These are phyloP conservation scores for Boletus subparvulus DNA, from an alignment of 768 basidiomycete genomes.

Conservation along the genomic window DNA sequence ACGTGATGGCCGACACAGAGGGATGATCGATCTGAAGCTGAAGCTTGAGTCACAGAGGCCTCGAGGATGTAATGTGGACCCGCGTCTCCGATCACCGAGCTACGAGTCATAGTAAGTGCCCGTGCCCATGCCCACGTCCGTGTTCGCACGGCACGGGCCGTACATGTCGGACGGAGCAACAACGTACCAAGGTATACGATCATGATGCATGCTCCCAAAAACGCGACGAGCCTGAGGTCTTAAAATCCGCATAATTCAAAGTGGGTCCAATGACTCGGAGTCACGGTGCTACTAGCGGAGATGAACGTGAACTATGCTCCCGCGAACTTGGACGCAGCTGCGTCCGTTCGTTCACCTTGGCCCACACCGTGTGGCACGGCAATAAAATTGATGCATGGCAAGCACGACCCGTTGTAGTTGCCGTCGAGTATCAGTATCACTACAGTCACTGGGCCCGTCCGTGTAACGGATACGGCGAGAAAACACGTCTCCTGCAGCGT, in stretches of 20 bases:
- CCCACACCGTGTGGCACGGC: not conserved
- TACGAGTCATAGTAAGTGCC: not conserved
- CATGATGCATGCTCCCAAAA: not conserved
- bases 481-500: too few relatives aligned
- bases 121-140: not conserved
- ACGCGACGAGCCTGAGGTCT: not conserved
- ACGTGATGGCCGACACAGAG: not conserved
- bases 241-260: not conserved
- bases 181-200: too few relatives aligned
- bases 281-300: slow-evolving; percentile 5
- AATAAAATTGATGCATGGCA: not conserved
- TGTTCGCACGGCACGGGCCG: not conserved
- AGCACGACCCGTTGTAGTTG: not conserved
- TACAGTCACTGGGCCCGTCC: too few relatives aligned
- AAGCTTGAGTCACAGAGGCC: not conserved
- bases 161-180: not conserved
- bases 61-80: not conserved
- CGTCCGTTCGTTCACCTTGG: not conserved
- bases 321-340: not conserved
- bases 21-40: not conserved
- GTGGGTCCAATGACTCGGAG: not conserved
- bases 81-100: too few relatives aligned
- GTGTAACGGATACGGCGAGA: too few relatives aligned
- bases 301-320: slow-evolving; percentile 11
- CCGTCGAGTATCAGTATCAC: not conserved